These are phyloP conservation scores for Flaveria sonorensis DNA, from an alignment of 129 eudicot genomes.

Conservation along the genomic window DNA sequence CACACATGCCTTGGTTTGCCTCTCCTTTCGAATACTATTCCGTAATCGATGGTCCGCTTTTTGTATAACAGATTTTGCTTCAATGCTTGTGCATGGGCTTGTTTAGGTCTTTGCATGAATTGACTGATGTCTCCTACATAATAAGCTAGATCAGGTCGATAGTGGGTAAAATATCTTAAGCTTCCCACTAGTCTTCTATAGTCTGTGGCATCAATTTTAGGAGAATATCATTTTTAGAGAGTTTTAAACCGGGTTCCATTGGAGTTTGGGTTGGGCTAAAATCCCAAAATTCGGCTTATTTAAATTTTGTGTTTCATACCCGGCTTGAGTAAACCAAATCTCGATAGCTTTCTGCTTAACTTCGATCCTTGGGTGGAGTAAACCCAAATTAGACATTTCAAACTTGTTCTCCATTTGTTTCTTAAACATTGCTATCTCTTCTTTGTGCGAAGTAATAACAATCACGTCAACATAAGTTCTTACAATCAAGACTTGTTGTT, in stretches of 20 bases:
- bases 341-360: not conserved
- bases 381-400: not conserved
- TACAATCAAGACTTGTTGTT: not conserved
- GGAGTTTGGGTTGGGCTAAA: not conserved
- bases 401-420: not conserved
- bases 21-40: not conserved
- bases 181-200: not conserved
- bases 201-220: not conserved
- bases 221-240: not conserved
- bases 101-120: slow-evolving; percentile 1
- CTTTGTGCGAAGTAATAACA: not conserved
- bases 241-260: not conserved
- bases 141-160: not conserved
- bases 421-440: not conserved
- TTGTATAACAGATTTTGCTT: not conserved
- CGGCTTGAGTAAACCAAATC: not conserved
- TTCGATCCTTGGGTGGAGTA: not conserved
- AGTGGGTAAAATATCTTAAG: not conserved
- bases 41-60: not conserved
- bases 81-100: not conserved
- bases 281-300: not conserved
- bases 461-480: not conserved
- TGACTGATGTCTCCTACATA: slow-evolving; percentile 1
- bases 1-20: not conserved
- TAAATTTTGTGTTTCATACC: not conserved